Evolutionary conservation across 352 stramenopile genomes (phyloP).

Genomic region (Globisporangium echinulatum): DNA sequence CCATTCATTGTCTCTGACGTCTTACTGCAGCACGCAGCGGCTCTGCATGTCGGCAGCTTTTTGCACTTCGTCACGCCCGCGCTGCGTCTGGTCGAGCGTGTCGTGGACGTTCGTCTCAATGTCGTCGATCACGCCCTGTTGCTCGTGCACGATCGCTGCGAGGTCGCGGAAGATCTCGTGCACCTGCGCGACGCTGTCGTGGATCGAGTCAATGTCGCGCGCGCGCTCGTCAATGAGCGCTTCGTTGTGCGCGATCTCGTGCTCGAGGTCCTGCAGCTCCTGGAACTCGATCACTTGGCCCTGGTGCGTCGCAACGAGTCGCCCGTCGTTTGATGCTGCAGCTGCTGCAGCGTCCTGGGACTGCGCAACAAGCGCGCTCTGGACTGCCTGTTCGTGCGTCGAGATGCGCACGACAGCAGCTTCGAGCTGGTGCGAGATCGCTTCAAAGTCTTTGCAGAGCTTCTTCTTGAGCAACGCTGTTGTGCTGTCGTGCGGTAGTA

Average conservation of each 20-base stretch:
- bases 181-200: conserved; percentile 86
- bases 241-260: conserved; percentile 85
- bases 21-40: conserved; percentile 56
- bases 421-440: conserved; percentile 70
- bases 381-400: conserved; percentile 51
- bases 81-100: conserved; percentile 77
- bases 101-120: conserved; percentile 84
- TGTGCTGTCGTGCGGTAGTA: conserved; percentile 49
- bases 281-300: conserved; percentile 76
- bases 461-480: conserved; percentile 76
- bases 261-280: conserved; percentile 70
- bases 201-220: conserved; percentile 83
- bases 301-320: conserved; percentile 60
- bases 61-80: conserved; percentile 77
- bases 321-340: conserved; percentile 32
- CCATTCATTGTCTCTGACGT: no score
- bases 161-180: conserved; percentile 89
- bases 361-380: conserved; percentile 31
- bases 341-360: conserved; percentile 15
- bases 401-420: conserved; percentile 57
- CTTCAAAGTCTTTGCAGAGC: conserved; percentile 77
- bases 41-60: conserved; percentile 80
- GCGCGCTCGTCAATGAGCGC: conserved; percentile 86
- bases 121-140: conserved; percentile 81
- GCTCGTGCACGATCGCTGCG: conserved; percentile 77